These are phyloP conservation scores for Rauvolfia tetraphylla DNA, from an alignment of 257 asterid species.

Conservation along the genomic window DNA sequence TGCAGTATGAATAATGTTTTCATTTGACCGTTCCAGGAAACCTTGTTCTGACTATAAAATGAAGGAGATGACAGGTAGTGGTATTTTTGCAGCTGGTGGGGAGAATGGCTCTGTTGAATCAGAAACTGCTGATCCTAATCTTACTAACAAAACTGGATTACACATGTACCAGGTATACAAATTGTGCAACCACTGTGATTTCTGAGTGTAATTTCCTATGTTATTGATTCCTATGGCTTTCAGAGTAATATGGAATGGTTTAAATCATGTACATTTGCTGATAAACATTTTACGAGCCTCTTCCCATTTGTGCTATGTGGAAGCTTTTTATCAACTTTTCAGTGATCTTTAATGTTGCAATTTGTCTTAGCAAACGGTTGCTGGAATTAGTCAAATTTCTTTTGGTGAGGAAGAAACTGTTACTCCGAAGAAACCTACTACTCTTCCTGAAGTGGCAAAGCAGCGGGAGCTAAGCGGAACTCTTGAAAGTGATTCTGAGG, in stretches of 20 bases:
- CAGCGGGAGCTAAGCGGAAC: conserved; percentile 94
- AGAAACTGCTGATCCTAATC: conserved; percentile 52
- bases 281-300: neutral
- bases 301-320: neutral
- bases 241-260: neutral
- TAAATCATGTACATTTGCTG: neutral
- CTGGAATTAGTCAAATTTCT: conserved; percentile 83
- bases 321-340: neutral
- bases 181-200: neutral
- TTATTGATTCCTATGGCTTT: neutral
- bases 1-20: neutral
- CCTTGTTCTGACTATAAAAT: conserved; percentile 91
- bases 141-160: conserved; percentile 67
- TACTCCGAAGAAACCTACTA: conserved; percentile 77
- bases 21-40: conserved; percentile 51
- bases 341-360: neutral
- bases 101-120: conserved; percentile 59
- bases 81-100: conserved; percentile 68
- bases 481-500: conserved; percentile 76
- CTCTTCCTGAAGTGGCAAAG: conserved; percentile 88
- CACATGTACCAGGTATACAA: conserved; percentile 83
- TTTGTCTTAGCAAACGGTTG: conserved; percentile 60
- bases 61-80: conserved; percentile 99
- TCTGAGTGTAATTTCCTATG: neutral
- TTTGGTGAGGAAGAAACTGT: conserved; percentile 83